phyloP scores from a whole-genome alignment of 768 basidiomycete genomes.

The Crassisporium funariophilum region DNA sequence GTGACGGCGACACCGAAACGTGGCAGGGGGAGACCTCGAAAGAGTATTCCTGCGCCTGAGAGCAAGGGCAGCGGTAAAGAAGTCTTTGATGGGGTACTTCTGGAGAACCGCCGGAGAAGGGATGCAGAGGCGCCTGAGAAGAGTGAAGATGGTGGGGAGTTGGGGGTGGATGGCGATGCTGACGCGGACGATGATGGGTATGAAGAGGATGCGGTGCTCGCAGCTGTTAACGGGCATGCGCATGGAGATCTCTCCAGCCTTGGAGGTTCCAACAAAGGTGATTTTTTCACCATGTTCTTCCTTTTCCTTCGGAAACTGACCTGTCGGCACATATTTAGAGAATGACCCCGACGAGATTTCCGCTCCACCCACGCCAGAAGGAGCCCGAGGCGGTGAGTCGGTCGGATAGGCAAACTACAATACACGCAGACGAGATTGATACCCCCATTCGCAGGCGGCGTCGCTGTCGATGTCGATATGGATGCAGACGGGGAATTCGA shows the following conservation, averaged over 20 bases:
- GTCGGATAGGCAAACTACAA: too few relatives aligned
- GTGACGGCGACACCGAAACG: background rate
- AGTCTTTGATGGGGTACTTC: slow-evolving; percentile 19
- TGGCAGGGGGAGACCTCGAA: background rate
- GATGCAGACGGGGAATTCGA: slow-evolving; percentile 11
- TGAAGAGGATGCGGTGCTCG: slow-evolving; percentile 16
- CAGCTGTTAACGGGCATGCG: slow-evolving; percentile 10
- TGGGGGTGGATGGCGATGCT: background rate
- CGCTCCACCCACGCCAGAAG: background rate
- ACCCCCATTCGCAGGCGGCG: too few relatives aligned
- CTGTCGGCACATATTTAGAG: slow-evolving; percentile 4
- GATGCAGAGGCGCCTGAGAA: slow-evolving; percentile 2
- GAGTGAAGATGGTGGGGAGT: slow-evolving; percentile 2
- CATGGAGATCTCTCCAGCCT: slow-evolving; percentile 14
- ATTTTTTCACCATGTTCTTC: background rate
- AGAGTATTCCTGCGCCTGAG: slow-evolving; percentile 5
- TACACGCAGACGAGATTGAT: too few relatives aligned
- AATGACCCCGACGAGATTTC: slow-evolving; percentile 16
- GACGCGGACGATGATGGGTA: slow-evolving; percentile 4
- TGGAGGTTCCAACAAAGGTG: slow-evolving; percentile 21
- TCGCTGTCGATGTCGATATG: background rate
- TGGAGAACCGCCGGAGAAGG: slow-evolving; percentile 17
- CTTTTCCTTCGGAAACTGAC: background rate
- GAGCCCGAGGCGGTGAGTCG: slow-evolving; percentile 4
- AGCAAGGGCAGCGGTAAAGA: slow-evolving; percentile 14